Evolutionary conservation across 371 early-diverging fungal species (phyloP).

Genomic region (Parasitella parasitica): DNA sequence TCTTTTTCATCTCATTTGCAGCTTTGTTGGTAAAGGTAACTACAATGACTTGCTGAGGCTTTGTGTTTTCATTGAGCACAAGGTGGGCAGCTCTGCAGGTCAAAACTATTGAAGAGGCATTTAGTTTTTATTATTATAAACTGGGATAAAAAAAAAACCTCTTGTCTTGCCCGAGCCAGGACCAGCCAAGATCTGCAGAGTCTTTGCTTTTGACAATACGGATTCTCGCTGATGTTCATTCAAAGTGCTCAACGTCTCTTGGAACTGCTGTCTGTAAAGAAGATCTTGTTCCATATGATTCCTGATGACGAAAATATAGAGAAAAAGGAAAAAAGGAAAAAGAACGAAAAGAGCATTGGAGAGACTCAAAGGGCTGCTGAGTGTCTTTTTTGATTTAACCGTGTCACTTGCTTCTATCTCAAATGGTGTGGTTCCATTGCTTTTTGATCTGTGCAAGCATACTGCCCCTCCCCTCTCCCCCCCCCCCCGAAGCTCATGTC

Average conservation of each 20-base stretch:
- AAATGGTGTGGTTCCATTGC: too few species aligned
- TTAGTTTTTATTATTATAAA: too few species aligned
- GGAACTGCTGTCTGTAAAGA: not conserved
- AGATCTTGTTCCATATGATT: not conserved
- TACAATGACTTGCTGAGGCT: constrained; percentile 48
- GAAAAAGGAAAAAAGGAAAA: not conserved
- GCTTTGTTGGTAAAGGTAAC: constrained; percentile 72
- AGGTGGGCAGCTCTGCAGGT: constrained; percentile 44
- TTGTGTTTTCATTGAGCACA: constrained; percentile 33
- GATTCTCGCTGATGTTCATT: constrained; percentile 33
- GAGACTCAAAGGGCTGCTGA: too few species aligned
- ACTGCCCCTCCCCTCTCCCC: too few species aligned
- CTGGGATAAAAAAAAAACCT: constrained; percentile 32
- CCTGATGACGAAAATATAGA: too few species aligned
- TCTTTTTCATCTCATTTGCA: constrained; percentile 56
- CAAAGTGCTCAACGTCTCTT: not conserved
- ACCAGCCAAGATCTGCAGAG: constrained; percentile 59
- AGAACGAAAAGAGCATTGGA: not conserved
- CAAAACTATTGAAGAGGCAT: constrained; percentile 26
- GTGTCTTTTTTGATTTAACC: not conserved
- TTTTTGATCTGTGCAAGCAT: too few species aligned
- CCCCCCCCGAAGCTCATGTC: too few species aligned
- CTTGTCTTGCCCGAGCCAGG: constrained; percentile 69
- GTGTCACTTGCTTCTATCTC: too few species aligned
- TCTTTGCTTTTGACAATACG: constrained; percentile 21